Evolutionary conservation across 192 early-diverging fungal genomes (phyloP), one percentile per base, ranked within the genome.

Genomic region (Coemansia sp.): DNA sequence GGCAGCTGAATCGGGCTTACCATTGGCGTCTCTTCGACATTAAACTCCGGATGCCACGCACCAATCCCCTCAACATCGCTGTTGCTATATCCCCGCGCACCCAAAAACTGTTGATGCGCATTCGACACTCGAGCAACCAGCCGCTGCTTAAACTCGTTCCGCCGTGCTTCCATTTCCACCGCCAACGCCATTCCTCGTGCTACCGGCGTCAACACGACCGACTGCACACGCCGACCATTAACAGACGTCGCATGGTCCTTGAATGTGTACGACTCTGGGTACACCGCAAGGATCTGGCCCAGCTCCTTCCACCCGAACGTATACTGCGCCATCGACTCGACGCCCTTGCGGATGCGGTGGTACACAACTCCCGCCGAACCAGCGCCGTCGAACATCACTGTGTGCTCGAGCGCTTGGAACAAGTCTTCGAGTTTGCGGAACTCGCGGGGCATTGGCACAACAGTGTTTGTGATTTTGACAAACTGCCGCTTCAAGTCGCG

Each of bases 221-320:
- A 85, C n/a, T 45, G 22, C 8, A 83, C 70, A 2, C 56, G 57
- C 2, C 73, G 55, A 11, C 81, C 84, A 1, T 56, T 49, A 18
- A 68, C 43, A 5, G 59, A 37, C 19, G 73, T 58, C 13, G 32
- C 16, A 13, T 71, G 43, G 24, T 79, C 68, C 26, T 45, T 56
- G 51, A 64, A 62, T 7, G 24, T 56, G 63, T 86, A 88, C 7
- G 81, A 61, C 16, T 82, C 81, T 4, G 85, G 85, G 45, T 71
- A 85, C 1, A 88, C 57, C 1, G 78, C 68, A 2, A 79, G 57
- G 32, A 88, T 83, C 65, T 86, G 83, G 19, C 72, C 83, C 50
- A 88, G 64, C 54, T 84, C 70, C 13, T 38, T 19, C 65, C 82
- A 65, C 27, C 74, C 74, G 70, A 88, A 88, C 5, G 81, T 82